Base-by-base conservation (phyloP, 176 grass and related monocot genomes). In the Microstegium vimineum region DNA sequence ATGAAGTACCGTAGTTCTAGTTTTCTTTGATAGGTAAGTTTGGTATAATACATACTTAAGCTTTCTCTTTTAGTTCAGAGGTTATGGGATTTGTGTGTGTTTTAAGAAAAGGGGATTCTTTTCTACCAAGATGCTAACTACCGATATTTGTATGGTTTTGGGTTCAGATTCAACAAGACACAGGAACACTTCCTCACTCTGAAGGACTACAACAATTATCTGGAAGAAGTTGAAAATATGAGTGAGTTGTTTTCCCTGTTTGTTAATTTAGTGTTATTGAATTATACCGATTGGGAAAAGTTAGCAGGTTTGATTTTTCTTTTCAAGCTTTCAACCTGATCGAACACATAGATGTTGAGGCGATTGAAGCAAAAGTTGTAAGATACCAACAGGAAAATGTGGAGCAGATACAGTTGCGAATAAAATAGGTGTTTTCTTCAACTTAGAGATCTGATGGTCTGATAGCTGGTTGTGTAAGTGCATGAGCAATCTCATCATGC, bases 181-280 rank as follows among this genome's bases (percentile, higher is more conserved):
- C 79, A 77, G 42, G 93, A 98, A 1, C 90, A 98, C 41, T 98
- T 98, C 74, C 72, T 87, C 43, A 83, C 93, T 1, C 84, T 95
- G 45, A 98, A 69, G 84, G 90, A 98, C 41, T 98, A 93, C 84
- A 98, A 98, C 76, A 93, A 98, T 76, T n/a, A n/a, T n/a, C n/a
- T n/a, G n/a, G n/a, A n/a, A n/a, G n/a, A n/a, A n/a, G n/a, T n/a
- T n/a, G n/a, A n/a, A n/a, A n/a, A n/a, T 65, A 89, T 90, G 95
- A 98, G 95, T 98, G 83, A 88, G 91, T 81, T 88, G 79, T 42
- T 73, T 40, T 66, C 12, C 34, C 23, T 65, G 25, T 74, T 69
- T 46, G 37, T 60, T 6, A 62, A 13, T 66, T 76, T 30, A 10
- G n/a, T n/a, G n/a, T 47, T 66, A 4, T 31, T 18, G 4, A 74